phyloP scores from a whole-genome alignment of 139 green algal species.

The Diplosphaera chodatii region DNA sequence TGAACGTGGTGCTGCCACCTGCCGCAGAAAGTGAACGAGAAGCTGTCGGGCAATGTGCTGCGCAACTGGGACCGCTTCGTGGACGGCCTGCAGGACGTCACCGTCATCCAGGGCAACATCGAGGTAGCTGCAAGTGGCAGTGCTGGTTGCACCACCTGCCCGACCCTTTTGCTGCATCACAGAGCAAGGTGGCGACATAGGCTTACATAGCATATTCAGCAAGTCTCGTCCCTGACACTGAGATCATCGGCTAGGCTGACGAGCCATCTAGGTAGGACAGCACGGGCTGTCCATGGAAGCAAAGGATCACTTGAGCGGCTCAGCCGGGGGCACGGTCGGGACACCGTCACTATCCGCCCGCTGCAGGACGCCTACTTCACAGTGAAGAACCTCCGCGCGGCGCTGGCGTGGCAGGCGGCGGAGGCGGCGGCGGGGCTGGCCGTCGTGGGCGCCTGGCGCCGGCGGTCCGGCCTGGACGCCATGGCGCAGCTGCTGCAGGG shows the following conservation, averaged over 20 bases:
- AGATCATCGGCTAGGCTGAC: too few species aligned
- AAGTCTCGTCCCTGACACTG: too few species aligned
- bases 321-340: too few species aligned
- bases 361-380: slow-evolving; percentile 20
- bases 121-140: slow-evolving; percentile 5
- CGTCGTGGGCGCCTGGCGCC: slow-evolving; percentile 24
- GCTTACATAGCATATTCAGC: too few species aligned
- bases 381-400: slow-evolving; percentile 16
- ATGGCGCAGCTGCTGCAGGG: slow-evolving; percentile 27
- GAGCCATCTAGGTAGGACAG: too few species aligned
- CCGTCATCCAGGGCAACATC: slow-evolving; percentile 24
- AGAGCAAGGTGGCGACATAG: too few species aligned
- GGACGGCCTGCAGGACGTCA: slow-evolving; percentile 31
- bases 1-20: too few species aligned
- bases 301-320: too few species aligned
- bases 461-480: slow-evolving; percentile 24
- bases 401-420: slow-evolving; percentile 22
- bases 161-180: too few species aligned
- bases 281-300: too few species aligned
- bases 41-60: slow-evolving; percentile 35
- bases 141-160: too few species aligned
- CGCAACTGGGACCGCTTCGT: slow-evolving; percentile 41
- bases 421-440: slow-evolving; percentile 30
- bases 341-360: too few species aligned
- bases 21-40: slow-evolving; percentile 30